A percentile compares a stretch with the other conserved stretches of the same genome.
Evolutionary conservation across 2,329 filamentous ascomycete genomes (phyloP).

Genomic region (Ramularia endophylla): DNA sequence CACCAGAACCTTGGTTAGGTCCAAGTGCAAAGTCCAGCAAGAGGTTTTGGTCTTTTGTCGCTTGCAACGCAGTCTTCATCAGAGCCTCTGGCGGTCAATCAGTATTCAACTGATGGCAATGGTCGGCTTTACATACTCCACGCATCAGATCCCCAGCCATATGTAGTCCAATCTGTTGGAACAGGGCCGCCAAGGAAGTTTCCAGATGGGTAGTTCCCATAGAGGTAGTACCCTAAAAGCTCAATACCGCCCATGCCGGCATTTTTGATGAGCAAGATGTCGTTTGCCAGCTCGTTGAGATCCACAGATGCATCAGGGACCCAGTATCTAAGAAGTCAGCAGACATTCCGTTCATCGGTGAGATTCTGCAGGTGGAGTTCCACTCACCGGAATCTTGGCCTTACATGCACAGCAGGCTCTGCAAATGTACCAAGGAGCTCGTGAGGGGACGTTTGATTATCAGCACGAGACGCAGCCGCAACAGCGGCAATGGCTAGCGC

Average conservation of each 20-base stretch:
- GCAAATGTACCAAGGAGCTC: too few relatives aligned
- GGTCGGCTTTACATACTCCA: too few relatives aligned
- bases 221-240: constrained; percentile 36
- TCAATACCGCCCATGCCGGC: constrained; percentile 37
- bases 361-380: too few relatives aligned
- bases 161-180: constrained; percentile 33
- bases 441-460: too few relatives aligned
- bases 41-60: constrained; percentile 32
- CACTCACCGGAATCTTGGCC: too few relatives aligned
- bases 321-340: constrained; percentile 39
- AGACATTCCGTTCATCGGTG: too few relatives aligned
- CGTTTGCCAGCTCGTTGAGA: constrained; percentile 22
- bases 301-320: constrained; percentile 35
- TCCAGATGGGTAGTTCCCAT: constrained; percentile 26
- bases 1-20: constrained; percentile 44
- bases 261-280: constrained; percentile 29
- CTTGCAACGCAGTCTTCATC: constrained; percentile 30
- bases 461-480: too few relatives aligned
- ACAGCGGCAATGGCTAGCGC: too few relatives aligned
- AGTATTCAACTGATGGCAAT: too few relatives aligned
- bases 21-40: constrained; percentile 43
- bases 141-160: constrained; percentile 37
- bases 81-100: too few relatives aligned
- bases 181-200: constrained; percentile 18
- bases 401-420: too few relatives aligned